Evolutionary conservation across 108 stramenopile species (phyloP).

Genomic region (Schizochytrium sp.): DNA sequence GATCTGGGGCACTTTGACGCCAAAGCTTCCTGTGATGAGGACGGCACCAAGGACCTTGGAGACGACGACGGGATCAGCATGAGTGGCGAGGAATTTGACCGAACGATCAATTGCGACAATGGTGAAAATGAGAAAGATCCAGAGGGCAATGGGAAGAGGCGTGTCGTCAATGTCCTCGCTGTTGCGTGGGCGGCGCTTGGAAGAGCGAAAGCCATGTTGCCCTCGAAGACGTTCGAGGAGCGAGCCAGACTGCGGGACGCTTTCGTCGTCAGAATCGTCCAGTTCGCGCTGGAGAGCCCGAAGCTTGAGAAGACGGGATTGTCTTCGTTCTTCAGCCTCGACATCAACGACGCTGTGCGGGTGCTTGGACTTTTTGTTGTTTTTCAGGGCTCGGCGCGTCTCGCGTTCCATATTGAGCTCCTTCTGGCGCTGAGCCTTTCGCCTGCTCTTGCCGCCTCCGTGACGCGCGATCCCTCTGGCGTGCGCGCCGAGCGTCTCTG

Average conservation of each 20-base stretch:
- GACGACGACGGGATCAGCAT: background rate
- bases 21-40: background rate
- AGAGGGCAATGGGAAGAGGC: background rate
- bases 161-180: background rate
- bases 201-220: too few relatives aligned
- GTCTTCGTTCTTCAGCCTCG: background rate
- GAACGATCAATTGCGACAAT: background rate
- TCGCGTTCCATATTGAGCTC: background rate
- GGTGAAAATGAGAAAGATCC: background rate
- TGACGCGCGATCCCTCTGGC: background rate
- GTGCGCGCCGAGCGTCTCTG: background rate
- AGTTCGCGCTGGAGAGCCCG: background rate
- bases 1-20: slow-evolving; percentile 13
- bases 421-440: background rate
- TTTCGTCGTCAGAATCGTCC: background rate
- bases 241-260: background rate
- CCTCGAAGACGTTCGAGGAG: background rate
- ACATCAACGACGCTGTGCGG: background rate
- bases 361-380: background rate
- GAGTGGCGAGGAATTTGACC: background rate
- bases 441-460: background rate
- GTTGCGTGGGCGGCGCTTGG: background rate
- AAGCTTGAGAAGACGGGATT: background rate
- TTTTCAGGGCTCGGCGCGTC: background rate
- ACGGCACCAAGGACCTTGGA: background rate